Evolutionary conservation across 2,329 filamentous ascomycete species (phyloP), one percentile per base, ranked within the genome.

Genomic region (Diaporthe capsici): DNA sequence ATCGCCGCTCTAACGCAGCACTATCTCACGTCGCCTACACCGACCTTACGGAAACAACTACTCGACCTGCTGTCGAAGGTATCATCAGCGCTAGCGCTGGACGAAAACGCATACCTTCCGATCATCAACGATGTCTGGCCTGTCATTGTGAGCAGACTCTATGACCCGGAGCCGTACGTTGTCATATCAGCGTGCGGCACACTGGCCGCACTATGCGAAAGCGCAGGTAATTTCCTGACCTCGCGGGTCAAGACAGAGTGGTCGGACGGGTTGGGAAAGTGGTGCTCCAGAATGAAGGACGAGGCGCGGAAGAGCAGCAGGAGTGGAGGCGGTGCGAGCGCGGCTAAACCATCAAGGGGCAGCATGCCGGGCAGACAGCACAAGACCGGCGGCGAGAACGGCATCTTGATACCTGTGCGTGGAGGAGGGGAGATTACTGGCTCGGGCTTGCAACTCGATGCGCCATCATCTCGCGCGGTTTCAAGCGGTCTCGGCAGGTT

Each of bases 61-160:
- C 90, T 99, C 13, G 90, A 91, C 22, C 91, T 98, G 8, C 90
- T 98, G 17, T 86, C 89, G 37, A 95, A 92, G 0, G 93, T 95
- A 4, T 90, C 93, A 6, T 90, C 93, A 0, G 89, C 94, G 0
- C 90, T 99, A 4, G 90, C 93, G 0, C 88, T 87, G 4, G 92
- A 98, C 78, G 94, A 98, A 81, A 92, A 96, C 77, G 91, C 92
- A 0, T 98, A 98, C 82, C 85, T 99, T 2, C 97, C 97, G 0
- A 88, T 98, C 0, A 92, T 98, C 79, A 97, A 98, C 83, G 93
- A 94, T 4, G 87, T 98, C 10, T 99, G 96, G 96, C 95, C 96
- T 0, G 93, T 97, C 9, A 86, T 98, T 7, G 86, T 93, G 2
- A 87, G 88, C n/a, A 88, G 92, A 34, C 86, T 95, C 8, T 90